Evolutionary conservation across 2,329 filamentous ascomycete species (phyloP).

Genomic region (Arthrobotrys conoides): DNA sequence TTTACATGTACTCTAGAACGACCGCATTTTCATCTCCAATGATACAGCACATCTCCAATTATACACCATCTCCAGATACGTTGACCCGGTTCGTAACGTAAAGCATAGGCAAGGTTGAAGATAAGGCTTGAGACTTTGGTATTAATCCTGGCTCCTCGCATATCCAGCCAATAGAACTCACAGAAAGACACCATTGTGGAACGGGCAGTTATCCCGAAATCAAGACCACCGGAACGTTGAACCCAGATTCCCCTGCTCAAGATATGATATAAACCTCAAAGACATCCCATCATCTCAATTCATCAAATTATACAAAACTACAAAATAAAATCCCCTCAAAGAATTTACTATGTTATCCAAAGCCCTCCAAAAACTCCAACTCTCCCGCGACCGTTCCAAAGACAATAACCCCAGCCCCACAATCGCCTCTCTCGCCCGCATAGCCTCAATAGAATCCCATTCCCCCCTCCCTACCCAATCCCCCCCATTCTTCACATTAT

Average conservation of each 20-base stretch:
- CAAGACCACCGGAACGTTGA: too few species aligned
- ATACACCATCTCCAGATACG: not conserved
- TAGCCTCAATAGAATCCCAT: not conserved
- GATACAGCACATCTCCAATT: too few species aligned
- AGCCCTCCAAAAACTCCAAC: conserved; percentile 35
- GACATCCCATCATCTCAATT: too few species aligned
- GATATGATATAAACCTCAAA: too few species aligned
- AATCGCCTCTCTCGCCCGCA: conserved; percentile 22
- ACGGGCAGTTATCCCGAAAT: too few species aligned
- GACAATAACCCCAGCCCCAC: conserved; percentile 11
- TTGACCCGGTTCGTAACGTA: not conserved
- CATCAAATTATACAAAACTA: too few species aligned
- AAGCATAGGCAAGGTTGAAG: not conserved
- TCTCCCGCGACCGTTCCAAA: conserved; percentile 37
- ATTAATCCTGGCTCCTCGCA: too few species aligned
- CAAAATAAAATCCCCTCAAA: too few species aligned
- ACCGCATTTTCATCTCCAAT: conserved; percentile 6
- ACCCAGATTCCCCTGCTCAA: too few species aligned
- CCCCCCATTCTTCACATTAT: conserved; percentile 39
- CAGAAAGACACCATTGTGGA: too few species aligned
- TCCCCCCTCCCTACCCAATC: not conserved
- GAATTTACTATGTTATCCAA: conserved; percentile 30
- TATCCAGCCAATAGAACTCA: too few species aligned
- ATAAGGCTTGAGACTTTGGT: too few species aligned
- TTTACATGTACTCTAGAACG: conserved; percentile 22